Evolutionary conservation across 371 early-diverging fungal species (phyloP).

Genomic region (Mucor sp.): DNA sequence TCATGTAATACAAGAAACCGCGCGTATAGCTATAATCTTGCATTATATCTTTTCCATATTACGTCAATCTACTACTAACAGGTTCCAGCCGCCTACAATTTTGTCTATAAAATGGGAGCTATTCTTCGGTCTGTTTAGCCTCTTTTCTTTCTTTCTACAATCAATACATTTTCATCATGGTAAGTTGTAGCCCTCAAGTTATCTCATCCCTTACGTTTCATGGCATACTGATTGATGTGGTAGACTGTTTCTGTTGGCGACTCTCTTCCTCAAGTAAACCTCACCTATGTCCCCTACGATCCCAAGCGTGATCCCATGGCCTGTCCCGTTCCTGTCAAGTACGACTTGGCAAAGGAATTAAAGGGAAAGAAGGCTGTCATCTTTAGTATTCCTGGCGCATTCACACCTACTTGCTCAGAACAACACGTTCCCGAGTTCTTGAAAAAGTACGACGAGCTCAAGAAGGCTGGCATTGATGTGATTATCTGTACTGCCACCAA

Average conservation of each 20-base stretch:
- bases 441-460: constrained; percentile 53
- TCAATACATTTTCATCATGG: neutral
- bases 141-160: neutral
- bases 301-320: constrained; percentile 36
- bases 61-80: too few species aligned
- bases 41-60: too few species aligned
- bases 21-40: too few species aligned
- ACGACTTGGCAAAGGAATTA: constrained; percentile 60
- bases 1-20: too few species aligned
- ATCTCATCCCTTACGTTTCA: neutral
- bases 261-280: constrained; percentile 40
- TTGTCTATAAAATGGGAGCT: neutral
- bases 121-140: neutral
- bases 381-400: constrained; percentile 82
- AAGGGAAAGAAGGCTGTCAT: constrained; percentile 78
- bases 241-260: constrained; percentile 28
- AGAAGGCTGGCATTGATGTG: constrained; percentile 68
- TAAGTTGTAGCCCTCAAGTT: neutral
- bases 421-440: constrained; percentile 73
- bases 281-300: constrained; percentile 48
- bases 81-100: neutral
- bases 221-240: neutral
- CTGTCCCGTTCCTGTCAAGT: constrained; percentile 40
- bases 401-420: constrained; percentile 82
- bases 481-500: constrained; percentile 62